Percentiles rank a stretch among this genome's conserved stretches.
Evolutionary conservation across 768 basidiomycete species (phyloP).

Genomic region (Cyathus striatus): DNA sequence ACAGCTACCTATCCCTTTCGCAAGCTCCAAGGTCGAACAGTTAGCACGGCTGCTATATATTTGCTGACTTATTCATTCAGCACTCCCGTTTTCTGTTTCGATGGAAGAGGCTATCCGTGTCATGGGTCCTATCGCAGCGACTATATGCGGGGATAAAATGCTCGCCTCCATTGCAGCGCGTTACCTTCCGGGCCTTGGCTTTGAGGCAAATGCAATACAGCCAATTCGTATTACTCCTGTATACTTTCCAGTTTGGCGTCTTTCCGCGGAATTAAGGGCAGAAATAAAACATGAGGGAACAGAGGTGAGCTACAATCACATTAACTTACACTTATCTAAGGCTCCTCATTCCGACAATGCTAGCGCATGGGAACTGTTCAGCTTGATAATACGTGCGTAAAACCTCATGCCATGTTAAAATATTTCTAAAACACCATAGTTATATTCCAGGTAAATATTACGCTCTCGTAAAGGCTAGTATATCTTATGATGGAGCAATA

Average conservation of each 20-base stretch:
- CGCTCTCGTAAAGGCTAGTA: not conserved
- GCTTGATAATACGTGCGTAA: constrained; percentile 37
- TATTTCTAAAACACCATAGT: constrained; percentile 15
- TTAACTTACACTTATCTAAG: not conserved
- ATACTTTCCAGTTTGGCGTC: constrained; percentile 62
- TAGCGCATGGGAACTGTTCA: constrained; percentile 22
- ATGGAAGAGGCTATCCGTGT: constrained; percentile 37
- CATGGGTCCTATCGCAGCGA: constrained; percentile 27
- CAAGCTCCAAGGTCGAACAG: constrained; percentile 29
- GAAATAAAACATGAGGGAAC: constrained; percentile 19
- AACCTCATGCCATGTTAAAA: not conserved
- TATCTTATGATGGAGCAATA: not conserved
- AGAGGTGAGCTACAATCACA: constrained; percentile 16
- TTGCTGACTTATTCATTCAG: constrained; percentile 19
- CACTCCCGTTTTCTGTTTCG: constrained; percentile 46
- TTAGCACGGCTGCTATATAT: not conserved
- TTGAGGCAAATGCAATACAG: constrained; percentile 28
- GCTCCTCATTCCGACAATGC: constrained; percentile 23
- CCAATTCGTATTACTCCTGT: constrained; percentile 46
- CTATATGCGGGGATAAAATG: constrained; percentile 14
- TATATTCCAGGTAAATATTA: constrained; percentile 37
- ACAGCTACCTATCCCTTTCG: constrained; percentile 20
- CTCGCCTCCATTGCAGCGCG: constrained; percentile 26
- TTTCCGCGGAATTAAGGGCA: constrained; percentile 48
- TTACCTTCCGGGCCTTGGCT: constrained; percentile 30